Evolutionary conservation across 768 basidiomycete species (phyloP), one percentile per base, ranked within the genome.

Genomic region (Boletales sp.): DNA sequence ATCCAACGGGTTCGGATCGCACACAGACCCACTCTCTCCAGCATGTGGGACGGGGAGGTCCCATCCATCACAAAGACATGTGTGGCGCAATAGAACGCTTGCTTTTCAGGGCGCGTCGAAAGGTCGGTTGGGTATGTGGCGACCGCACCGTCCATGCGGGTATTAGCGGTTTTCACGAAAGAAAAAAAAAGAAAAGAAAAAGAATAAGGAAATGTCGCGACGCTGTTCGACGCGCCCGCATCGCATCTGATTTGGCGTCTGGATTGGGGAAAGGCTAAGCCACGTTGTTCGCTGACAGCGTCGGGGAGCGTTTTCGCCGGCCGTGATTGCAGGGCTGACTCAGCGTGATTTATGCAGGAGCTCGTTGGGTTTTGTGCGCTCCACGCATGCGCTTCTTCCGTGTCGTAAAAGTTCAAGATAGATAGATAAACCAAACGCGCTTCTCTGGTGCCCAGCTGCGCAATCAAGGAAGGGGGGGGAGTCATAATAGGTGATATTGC

Each of bases 221-320:
- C 25, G 25, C 6, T 5, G 25, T 28, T 7, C 25, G 25, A 28
- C 33, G 44, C 38, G 38, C 19, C 41, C 46, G 8, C 12, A 40
- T 40, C 32, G 13, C 60, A 14, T 11, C 44, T 35, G 11, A 18
- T 32, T 25, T 18, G 46, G 31, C 19, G 33, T 44, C 11, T 41
- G 47, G 18, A 21, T 38, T 25, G 36, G 34, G 38, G 41, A 51
- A 63, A 61, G 58, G 46, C 33, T 61, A 61, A 63, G n/a, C 58
- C 60, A 61, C 60, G 61, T 61, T 61, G 43, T 12, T 15, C 13
- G 8, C 41, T 36, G 47, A 49, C 44, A 46, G 31, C 33, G 15
- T 36, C n/a, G 32, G 6, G 28, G 5, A 30, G 12, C 28, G 18
- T 21, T n/a, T 30, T 31, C 11, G 21, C 39, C 18, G 41, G 19